These are phyloP conservation scores for Alternaria postmessia DNA, from an alignment of 2,329 filamentous ascomycete species.

Conservation along the genomic window DNA sequence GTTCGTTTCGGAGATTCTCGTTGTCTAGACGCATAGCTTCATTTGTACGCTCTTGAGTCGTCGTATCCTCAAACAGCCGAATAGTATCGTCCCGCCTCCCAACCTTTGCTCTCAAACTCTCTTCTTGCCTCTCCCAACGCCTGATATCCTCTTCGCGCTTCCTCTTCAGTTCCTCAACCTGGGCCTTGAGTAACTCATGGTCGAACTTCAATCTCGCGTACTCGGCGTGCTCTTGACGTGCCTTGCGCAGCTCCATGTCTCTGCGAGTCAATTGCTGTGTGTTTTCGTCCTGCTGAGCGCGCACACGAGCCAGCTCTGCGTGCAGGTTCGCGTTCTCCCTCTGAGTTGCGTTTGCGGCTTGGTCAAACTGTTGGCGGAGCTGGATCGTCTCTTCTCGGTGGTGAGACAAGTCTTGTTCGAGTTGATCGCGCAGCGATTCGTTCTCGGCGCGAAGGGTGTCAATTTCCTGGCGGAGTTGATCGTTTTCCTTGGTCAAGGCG, in stretches of 20 bases:
- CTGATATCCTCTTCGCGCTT: conserved; percentile 66
- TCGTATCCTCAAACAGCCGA: conserved; percentile 47
- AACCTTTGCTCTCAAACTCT: conserved; percentile 43
- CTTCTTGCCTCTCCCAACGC: conserved; percentile 44
- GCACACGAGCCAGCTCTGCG: conserved; percentile 43
- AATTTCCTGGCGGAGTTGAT: conserved; percentile 47
- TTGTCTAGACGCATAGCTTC: conserved; percentile 53
- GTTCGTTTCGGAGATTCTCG: conserved; percentile 50
- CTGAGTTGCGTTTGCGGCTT: conserved; percentile 44
- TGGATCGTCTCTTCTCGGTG: conserved; percentile 47
- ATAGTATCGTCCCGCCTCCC: conserved; percentile 52
- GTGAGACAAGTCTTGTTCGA: conserved; percentile 44
- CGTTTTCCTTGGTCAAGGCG: conserved; percentile 46
- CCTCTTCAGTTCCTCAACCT: conserved; percentile 76
- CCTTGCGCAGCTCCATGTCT: conserved; percentile 46
- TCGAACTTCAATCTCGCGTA: conserved; percentile 71
- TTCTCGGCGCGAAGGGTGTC: conserved; percentile 47
- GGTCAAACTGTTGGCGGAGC: conserved; percentile 44
- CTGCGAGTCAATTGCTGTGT: conserved; percentile 46
- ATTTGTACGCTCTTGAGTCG: conserved; percentile 48
- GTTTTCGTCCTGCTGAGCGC: conserved; percentile 47
- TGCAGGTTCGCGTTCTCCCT: conserved; percentile 46
- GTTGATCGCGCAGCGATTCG: conserved; percentile 43
- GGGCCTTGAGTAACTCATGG: conserved; percentile 73
- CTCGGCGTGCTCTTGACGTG: conserved; percentile 48